phyloP scores from a whole-genome alignment of 1,284 basidiomycete species.

The Rhodotorula mucilaginosa region DNA sequence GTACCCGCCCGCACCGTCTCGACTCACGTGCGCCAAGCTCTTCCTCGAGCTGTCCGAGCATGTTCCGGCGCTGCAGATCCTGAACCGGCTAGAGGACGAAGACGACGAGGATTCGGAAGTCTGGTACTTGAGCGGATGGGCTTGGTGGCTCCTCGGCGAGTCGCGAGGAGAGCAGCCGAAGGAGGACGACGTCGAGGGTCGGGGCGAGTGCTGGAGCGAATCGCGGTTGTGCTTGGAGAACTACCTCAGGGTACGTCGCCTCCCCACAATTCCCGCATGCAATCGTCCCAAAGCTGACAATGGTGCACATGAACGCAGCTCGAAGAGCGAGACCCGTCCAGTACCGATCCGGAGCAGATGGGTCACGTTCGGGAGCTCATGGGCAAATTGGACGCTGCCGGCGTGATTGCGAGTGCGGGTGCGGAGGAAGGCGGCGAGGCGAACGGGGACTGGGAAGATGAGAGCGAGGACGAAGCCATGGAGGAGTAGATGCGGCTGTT shows the following conservation, averaged over 20 bases:
- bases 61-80: conserved; percentile 67
- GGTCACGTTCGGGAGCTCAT: conserved; percentile 75
- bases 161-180: conserved; percentile 58
- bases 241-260: conserved; percentile 64
- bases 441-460: conserved; percentile 55
- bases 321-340: conserved; percentile 63
- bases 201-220: conserved; percentile 74
- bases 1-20: conserved; percentile 70
- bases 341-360: conserved; percentile 74
- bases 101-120: conserved; percentile 87
- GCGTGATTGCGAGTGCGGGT: conserved; percentile 61
- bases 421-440: conserved; percentile 47
- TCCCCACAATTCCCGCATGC: not conserved
- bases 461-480: conserved; percentile 62
- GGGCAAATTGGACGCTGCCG: conserved; percentile 63
- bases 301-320: no score
- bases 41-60: conserved; percentile 76
- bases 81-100: conserved; percentile 73
- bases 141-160: conserved; percentile 66
- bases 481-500: conserved; percentile 53
- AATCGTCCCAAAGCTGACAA: no score
- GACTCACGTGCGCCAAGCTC: conserved; percentile 73
- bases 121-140: conserved; percentile 94
- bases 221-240: conserved; percentile 77
- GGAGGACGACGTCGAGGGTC: conserved; percentile 55